Evolutionary conservation across 2,329 filamentous ascomycete genomes (phyloP).

Genomic region (Diaporthe sp.): DNA sequence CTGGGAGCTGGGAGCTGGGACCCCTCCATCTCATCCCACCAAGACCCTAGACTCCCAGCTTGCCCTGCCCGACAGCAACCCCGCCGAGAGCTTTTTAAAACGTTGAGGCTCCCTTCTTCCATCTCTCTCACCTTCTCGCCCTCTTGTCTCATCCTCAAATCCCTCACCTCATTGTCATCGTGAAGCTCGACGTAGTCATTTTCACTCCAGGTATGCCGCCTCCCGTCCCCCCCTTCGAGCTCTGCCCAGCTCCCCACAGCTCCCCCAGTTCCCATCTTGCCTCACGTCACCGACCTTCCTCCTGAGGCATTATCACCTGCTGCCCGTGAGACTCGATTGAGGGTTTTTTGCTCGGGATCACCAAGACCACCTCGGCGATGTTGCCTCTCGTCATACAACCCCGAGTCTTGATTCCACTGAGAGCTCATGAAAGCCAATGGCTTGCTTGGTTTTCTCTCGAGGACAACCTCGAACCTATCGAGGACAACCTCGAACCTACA

Average conservation of each 20-base stretch:
- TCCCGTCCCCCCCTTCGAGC: neutral
- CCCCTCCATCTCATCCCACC: constrained; percentile 40
- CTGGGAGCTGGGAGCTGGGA: constrained; percentile 27
- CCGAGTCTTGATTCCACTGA: neutral
- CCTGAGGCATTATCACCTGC: constrained; percentile 41
- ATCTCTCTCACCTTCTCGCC: constrained; percentile 23
- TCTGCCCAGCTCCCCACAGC: constrained; percentile 1
- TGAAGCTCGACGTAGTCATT: constrained; percentile 36
- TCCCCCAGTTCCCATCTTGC: neutral
- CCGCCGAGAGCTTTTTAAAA: constrained; percentile 41
- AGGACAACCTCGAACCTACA: constrained; percentile 3
- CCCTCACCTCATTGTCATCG: constrained; percentile 32
- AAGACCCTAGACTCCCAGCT: constrained; percentile 28
- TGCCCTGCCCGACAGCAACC: constrained; percentile 32
- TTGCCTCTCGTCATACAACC: neutral
- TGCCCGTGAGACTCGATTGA: constrained; percentile 2
- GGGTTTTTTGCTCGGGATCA: neutral
- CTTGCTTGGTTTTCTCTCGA: constrained; percentile 7
- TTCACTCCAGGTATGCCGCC: constrained; percentile 36
- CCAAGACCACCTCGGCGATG: constrained; percentile 1
- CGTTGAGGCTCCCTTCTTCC: constrained; percentile 35
- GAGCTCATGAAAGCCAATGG: neutral
- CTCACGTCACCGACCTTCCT: constrained; percentile 30
- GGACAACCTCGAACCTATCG: constrained; percentile 9
- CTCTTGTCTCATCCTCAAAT: constrained; percentile 23